Evolutionary conservation across 495 filamentous ascomycete species (phyloP).

Genomic region (Annulohypoxylon maeteangense): DNA sequence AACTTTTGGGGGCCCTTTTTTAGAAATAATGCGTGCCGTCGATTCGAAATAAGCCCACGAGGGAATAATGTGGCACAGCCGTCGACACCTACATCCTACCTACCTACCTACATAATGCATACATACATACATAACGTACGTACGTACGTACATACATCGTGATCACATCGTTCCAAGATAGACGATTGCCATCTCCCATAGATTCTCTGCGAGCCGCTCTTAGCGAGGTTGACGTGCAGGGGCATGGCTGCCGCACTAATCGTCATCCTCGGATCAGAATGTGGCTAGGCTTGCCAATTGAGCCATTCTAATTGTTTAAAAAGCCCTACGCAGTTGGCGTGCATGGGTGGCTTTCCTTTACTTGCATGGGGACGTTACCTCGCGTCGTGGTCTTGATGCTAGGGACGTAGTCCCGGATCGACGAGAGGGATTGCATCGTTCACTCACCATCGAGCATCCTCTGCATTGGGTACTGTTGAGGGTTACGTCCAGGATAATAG

Average conservation of each 20-base stretch:
- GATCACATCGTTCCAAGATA: slow-evolving; percentile 38
- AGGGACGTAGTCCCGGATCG: slow-evolving; percentile 43
- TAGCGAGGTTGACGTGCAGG: slow-evolving; percentile 43
- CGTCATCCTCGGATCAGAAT: slow-evolving; percentile 35
- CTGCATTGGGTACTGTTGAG: slow-evolving; percentile 20
- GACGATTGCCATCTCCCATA: slow-evolving; percentile 16
- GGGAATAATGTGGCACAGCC: slow-evolving; percentile 15
- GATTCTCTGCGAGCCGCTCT: slow-evolving; percentile 45
- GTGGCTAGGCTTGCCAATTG: slow-evolving; percentile 37
- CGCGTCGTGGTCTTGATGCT: slow-evolving; percentile 38
- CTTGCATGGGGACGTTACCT: slow-evolving; percentile 42
- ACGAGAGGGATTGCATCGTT: slow-evolving; percentile 25
- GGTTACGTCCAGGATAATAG: slow-evolving; percentile 34
- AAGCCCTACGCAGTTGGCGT: slow-evolving; percentile 37
- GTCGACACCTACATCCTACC: slow-evolving; percentile 3
- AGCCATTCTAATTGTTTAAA: slow-evolving; percentile 35
- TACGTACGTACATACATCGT: slow-evolving; percentile 23
- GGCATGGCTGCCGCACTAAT: slow-evolving; percentile 29
- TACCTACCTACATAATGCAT: slow-evolving; percentile 17
- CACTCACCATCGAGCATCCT: slow-evolving; percentile 30
- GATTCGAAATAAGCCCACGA: slow-evolving; percentile 16
- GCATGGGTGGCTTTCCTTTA: slow-evolving; percentile 36
- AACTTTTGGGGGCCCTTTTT: slow-evolving; percentile 17
- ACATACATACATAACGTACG: neutral
- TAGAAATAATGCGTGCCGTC: slow-evolving; percentile 4